Evolutionary conservation across 2,329 filamentous ascomycete species (phyloP).

Genomic region (Ceratocystis smalleyi): DNA sequence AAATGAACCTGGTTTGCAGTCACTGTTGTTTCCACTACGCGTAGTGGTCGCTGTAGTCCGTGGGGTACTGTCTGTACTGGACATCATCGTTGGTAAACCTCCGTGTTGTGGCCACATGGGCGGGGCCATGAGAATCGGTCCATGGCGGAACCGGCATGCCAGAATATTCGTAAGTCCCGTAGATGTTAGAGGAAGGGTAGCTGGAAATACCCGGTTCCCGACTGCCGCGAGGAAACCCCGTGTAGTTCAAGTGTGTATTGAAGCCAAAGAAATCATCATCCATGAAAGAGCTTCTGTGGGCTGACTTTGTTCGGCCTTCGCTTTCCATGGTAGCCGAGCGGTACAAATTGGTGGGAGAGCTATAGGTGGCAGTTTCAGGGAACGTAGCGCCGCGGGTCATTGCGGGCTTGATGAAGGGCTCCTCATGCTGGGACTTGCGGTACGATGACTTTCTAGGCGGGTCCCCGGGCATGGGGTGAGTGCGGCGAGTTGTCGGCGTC

Average conservation of each 20-base stretch:
- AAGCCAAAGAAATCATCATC: not conserved
- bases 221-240: not conserved
- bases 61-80: constrained; percentile 4
- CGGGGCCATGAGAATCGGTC: not conserved
- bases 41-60: not conserved
- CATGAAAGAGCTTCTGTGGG: not conserved
- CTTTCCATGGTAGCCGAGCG: not conserved
- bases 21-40: not conserved
- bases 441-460: constrained; percentile 4
- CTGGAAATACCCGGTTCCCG: not conserved
- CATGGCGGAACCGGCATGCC: not conserved
- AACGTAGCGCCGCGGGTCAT: constrained; percentile 2
- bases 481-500: not conserved
- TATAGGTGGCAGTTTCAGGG: not conserved
- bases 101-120: not conserved
- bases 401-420: not conserved
- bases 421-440: not conserved
- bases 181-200: not conserved
- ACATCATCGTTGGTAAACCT: constrained; percentile 1
- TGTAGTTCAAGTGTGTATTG: not conserved
- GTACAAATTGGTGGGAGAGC: not conserved
- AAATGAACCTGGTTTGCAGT: not conserved
- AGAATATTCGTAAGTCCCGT: not conserved
- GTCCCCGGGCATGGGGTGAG: constrained; percentile 6
- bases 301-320: not conserved